Evolutionary conservation across 2,329 filamentous ascomycete species (phyloP).

Genomic region (Verruconis gallopava): DNA sequence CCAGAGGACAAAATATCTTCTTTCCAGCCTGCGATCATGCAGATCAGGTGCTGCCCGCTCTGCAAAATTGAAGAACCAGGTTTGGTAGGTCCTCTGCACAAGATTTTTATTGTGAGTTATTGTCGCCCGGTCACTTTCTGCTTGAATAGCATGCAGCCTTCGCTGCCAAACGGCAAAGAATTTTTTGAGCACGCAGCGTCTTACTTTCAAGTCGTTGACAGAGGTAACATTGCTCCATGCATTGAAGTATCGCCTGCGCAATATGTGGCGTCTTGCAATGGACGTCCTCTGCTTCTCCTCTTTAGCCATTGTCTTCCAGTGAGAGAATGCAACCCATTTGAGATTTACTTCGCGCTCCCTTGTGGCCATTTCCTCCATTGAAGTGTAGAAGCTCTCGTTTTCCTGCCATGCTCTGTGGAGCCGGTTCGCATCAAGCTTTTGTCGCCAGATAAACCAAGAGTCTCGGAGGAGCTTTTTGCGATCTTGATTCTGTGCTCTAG

Average conservation of each 20-base stretch:
- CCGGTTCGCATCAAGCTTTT: constrained; percentile 11
- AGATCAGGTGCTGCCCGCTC: constrained; percentile 22
- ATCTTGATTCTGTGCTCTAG: not conserved
- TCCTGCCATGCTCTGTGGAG: constrained; percentile 29
- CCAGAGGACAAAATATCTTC: constrained; percentile 14
- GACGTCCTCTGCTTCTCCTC: constrained; percentile 55
- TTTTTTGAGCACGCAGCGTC: constrained; percentile 39
- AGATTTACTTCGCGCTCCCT: constrained; percentile 54
- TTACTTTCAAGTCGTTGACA: constrained; percentile 43
- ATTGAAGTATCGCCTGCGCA: constrained; percentile 55
- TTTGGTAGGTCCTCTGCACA: constrained; percentile 19
- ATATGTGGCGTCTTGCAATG: constrained; percentile 55
- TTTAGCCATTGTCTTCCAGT: constrained; percentile 54
- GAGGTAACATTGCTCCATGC: constrained; percentile 55
- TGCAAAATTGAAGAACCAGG: constrained; percentile 26
- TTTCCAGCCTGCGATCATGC: constrained; percentile 19
- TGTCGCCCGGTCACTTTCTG: constrained; percentile 21
- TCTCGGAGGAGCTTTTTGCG: constrained; percentile 19
- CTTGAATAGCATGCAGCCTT: constrained; percentile 25
- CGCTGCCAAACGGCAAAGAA: constrained; percentile 42
- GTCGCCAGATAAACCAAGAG: not conserved
- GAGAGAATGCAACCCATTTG: constrained; percentile 49
- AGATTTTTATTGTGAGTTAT: constrained; percentile 22
- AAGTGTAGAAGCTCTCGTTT: constrained; percentile 40
- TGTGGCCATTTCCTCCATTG: constrained; percentile 45